Conservation (phyloP, 306 rosid species). For the Mucuna pruriens region DNA sequence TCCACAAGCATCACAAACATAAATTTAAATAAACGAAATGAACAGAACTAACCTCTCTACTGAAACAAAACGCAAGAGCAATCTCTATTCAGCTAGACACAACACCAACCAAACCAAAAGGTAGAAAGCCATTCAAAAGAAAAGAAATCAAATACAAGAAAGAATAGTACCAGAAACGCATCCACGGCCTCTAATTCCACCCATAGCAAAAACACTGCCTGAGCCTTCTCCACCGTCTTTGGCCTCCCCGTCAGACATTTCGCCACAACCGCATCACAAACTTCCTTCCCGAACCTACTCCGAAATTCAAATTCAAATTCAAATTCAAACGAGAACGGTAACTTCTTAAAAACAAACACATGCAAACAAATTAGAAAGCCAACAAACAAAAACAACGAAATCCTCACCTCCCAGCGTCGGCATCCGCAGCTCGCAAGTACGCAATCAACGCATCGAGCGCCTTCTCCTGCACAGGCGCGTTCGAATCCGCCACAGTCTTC, state of each 20-base stretch:
- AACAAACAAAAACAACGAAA: background rate
- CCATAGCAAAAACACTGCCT: conserved; percentile 94
- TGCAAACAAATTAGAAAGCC: conserved; percentile 1
- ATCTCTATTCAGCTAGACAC: conserved; percentile 12
- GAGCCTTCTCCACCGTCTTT: conserved; percentile 98
- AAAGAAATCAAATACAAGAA: conserved; percentile 6
- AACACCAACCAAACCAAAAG: background rate
- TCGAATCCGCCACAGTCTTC: conserved; percentile 92
- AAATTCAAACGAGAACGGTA: conserved; percentile 16
- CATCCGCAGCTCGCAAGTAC: conserved; percentile 91
- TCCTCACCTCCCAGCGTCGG: conserved; percentile 86
- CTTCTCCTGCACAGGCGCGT: conserved; percentile 98
- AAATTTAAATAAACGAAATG: background rate
- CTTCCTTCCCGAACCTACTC: conserved; percentile 82
- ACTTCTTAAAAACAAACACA: background rate
- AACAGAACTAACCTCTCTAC: background rate
- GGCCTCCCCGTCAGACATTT: conserved; percentile 98
- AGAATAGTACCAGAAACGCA: conserved; percentile 77
- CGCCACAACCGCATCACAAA: conserved; percentile 87
- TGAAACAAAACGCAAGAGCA: conserved; percentile 15
- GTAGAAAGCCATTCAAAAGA: conserved; percentile 17
- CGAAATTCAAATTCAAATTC: conserved; percentile 30
- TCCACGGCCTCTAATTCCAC: conserved; percentile 97
- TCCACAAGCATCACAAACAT: background rate
- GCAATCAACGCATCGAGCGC: conserved; percentile 96